These are phyloP conservation scores for Vickermania ingenoplastis DNA, from an alignment of 208 protist genomes.

Conservation along the genomic window DNA sequence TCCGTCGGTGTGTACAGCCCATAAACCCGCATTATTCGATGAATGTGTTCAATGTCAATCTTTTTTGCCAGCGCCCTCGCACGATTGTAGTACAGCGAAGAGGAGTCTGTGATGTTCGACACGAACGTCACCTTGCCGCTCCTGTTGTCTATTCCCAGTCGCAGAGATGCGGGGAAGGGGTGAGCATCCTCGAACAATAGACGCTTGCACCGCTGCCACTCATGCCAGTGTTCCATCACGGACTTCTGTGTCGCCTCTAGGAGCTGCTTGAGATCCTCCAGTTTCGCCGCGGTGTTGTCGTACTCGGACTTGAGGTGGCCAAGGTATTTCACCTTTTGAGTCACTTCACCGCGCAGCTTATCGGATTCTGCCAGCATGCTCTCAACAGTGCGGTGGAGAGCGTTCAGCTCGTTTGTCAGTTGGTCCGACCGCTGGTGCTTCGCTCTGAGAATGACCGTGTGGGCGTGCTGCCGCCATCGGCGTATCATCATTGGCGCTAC, in stretches of 20 bases:
- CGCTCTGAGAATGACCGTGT: conserved; percentile 44
- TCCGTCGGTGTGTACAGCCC: not conserved
- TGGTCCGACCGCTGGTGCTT: conserved; percentile 38
- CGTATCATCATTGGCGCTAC: conserved; percentile 42
- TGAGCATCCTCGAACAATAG: conserved; percentile 58
- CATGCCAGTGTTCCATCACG: conserved; percentile 50
- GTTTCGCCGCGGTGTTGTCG: conserved; percentile 29
- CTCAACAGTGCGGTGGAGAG: conserved; percentile 49
- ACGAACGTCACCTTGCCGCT: conserved; percentile 20
- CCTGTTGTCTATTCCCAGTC: conserved; percentile 15
- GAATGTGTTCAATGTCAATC: conserved; percentile 19
- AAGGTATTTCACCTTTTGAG: conserved; percentile 55
- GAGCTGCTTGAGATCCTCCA: conserved; percentile 39
- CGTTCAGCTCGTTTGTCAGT: conserved; percentile 56
- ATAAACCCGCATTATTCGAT: not conserved
- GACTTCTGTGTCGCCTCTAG: conserved; percentile 43
- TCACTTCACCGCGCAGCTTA: conserved; percentile 50
- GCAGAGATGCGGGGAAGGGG: conserved; percentile 15
- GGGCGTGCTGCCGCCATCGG: conserved; percentile 68
- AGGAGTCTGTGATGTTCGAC: conserved; percentile 83
- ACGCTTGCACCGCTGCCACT: conserved; percentile 44
- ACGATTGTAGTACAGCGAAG: conserved; percentile 33
- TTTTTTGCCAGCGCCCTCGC: conserved; percentile 50
- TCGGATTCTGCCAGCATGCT: conserved; percentile 53
- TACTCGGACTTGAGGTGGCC: conserved; percentile 25